These are phyloP conservation scores for Vachellia collinsii DNA, from an alignment of 306 rosid genomes.

Conservation along the genomic window DNA sequence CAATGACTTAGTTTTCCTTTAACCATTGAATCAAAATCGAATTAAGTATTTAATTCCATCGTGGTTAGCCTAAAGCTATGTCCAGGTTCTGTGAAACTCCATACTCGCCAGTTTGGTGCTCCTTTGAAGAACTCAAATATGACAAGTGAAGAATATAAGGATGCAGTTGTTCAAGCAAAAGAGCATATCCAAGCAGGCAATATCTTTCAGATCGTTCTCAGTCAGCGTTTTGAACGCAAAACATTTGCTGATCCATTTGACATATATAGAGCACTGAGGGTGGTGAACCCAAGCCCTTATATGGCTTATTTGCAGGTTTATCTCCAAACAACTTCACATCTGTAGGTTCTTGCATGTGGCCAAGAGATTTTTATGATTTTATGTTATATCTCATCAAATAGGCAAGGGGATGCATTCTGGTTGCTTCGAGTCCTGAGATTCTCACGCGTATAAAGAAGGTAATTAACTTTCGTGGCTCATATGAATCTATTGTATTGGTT, in stretches of 20 bases:
- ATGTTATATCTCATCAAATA: not conserved
- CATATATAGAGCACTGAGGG: not conserved
- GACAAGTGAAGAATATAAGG: slow-evolving; percentile 9
- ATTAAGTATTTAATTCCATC: not conserved
- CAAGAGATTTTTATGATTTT: not conserved
- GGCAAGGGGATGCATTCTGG: slow-evolving; percentile 9
- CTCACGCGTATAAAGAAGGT: not conserved
- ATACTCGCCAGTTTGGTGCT: not conserved
- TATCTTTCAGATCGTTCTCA: not conserved
- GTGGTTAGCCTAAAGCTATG: not conserved
- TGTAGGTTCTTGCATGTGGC: not conserved
- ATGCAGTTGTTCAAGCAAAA: not conserved
- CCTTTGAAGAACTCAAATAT: not conserved
- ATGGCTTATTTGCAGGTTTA: not conserved
- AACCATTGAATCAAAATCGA: not conserved
- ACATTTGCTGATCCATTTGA: slow-evolving; percentile 5
- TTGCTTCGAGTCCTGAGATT: not conserved
- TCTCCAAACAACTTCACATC: not conserved
- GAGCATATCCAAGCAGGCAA: not conserved
- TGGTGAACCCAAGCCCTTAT: not conserved
- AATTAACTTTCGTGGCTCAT: not conserved
- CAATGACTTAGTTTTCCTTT: not conserved
- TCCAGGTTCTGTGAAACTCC: not conserved
- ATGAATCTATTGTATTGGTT: not conserved
- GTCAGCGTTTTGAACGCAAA: slow-evolving; percentile 2